phyloP scores from a whole-genome alignment of 2,329 filamentous ascomycete genomes.

The Fusarium compactum region DNA sequence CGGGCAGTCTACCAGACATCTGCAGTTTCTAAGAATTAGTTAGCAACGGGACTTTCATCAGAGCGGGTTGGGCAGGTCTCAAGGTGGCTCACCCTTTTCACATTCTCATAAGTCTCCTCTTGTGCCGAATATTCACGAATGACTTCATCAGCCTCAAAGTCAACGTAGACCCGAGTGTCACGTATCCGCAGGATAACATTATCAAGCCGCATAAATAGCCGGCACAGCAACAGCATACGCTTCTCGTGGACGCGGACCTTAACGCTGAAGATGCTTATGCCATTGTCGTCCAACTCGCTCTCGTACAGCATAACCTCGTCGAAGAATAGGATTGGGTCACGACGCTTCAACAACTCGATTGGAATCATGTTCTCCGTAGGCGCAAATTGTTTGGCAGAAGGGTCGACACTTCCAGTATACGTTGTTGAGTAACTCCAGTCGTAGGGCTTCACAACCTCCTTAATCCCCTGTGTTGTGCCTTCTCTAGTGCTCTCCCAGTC shows the following conservation, averaged over 20 bases:
- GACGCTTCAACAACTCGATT: conserved; percentile 84
- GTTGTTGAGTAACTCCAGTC: conserved; percentile 98
- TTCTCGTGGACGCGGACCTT: conserved; percentile 95
- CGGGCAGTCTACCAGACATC: conserved; percentile 66
- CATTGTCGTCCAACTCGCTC: conserved; percentile 97
- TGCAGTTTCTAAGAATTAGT: conserved; percentile 57
- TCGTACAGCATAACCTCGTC: conserved; percentile 97
- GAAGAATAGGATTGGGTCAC: conserved; percentile 95
- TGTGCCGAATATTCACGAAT: conserved; percentile 91
- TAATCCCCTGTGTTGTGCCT: conserved; percentile 86
- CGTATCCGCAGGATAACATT: conserved; percentile 88
- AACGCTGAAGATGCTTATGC: conserved; percentile 88
- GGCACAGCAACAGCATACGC: conserved; percentile 83
- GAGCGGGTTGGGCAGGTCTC: not conserved
- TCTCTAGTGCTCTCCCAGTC: conserved; percentile 81
- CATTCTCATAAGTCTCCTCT: conserved; percentile 82
- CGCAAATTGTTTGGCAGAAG: conserved; percentile 45
- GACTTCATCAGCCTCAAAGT: conserved; percentile 83
- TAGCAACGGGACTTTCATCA: not conserved
- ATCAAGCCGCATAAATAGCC: conserved; percentile 94
- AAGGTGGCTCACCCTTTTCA: conserved; percentile 71
- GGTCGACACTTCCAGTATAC: conserved; percentile 78
- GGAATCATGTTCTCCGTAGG: conserved; percentile 71
- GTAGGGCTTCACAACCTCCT: conserved; percentile 93
- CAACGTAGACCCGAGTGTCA: conserved; percentile 92